Percentiles rank a stretch among this genome's conserved stretches.
These are phyloP conservation scores for Effrenium voratum DNA, from an alignment of 73 alveolate species.

Conservation along the genomic window DNA sequence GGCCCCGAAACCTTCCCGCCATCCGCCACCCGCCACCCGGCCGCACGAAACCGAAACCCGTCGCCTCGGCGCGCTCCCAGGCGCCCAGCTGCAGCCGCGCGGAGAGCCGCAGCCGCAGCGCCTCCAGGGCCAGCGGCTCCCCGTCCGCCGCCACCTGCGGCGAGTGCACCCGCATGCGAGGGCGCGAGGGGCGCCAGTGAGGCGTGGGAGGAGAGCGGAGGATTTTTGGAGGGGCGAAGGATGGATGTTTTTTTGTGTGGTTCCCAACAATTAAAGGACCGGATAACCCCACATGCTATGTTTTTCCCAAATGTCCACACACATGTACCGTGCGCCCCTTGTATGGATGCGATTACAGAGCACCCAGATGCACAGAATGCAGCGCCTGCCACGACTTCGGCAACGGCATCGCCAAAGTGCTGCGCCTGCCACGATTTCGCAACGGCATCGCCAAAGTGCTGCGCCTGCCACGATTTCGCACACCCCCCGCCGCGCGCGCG, in stretches of 20 bases:
- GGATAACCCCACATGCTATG: not conserved
- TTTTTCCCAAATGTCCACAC: not conserved
- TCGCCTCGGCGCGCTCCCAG: no score
- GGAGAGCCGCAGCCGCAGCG: conserved; percentile 43
- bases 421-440: no score
- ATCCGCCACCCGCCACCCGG: no score
- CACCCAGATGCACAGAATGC: not conserved
- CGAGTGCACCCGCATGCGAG: not conserved
- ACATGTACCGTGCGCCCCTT: no score
- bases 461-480: no score
- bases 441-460: no score
- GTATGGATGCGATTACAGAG: not conserved
- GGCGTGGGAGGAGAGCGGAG: not conserved
- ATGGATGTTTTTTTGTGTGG: not conserved
- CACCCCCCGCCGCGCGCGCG: no score
- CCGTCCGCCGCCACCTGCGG: not conserved
- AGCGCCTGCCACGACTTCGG: no score
- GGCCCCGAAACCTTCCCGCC: no score
- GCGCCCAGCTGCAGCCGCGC: conserved; percentile 73
- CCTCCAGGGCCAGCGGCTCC: not conserved
- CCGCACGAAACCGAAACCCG: no score
- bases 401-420: no score
- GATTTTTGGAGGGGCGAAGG: not conserved
- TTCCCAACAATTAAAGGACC: not conserved
- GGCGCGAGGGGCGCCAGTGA: not conserved